phyloP scores from a whole-genome alignment of 805 yeast genomes.

The Huiozyma sinensis region DNA sequence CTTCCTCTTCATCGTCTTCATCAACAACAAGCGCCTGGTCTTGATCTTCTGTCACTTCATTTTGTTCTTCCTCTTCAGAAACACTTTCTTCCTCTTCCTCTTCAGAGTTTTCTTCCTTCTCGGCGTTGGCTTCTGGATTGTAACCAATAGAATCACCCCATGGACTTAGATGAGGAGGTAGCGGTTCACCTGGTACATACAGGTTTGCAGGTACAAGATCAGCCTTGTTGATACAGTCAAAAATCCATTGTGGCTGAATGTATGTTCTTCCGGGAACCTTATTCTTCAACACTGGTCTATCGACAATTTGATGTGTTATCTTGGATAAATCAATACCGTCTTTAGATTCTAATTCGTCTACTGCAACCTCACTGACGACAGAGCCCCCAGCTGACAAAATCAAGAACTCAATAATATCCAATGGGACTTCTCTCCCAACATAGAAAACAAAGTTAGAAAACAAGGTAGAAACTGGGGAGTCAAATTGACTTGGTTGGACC shows the following conservation, averaged over 20 bases:
- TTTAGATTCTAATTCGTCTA: conserved; percentile 53
- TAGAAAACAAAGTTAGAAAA: conserved; percentile 71
- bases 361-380: conserved; percentile 73
- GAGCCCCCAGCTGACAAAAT: conserved; percentile 80
- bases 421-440: conserved; percentile 91
- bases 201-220: conserved; percentile 63
- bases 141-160: conserved; percentile 96
- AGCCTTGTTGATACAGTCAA: conserved; percentile 78
- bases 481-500: conserved; percentile 55
- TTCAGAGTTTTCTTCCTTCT: conserved; percentile 32
- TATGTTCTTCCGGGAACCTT: conserved; percentile 89
- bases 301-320: conserved; percentile 89
- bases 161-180: conserved; percentile 96
- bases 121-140: conserved; percentile 58
- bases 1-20: conserved; percentile 44
- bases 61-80: conserved; percentile 36
- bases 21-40: conserved; percentile 39
- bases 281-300: conserved; percentile 70
- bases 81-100: conserved; percentile 39
- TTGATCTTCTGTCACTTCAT: conserved; percentile 37
- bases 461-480: conserved; percentile 51
- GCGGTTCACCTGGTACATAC: conserved; percentile 87
- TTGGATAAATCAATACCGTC: conserved; percentile 46
- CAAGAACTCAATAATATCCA: conserved; percentile 82
- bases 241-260: conserved; percentile 96